Base-by-base conservation (phyloP, 192 early-diverging fungal species). In the Entomortierella lignicola region DNA sequence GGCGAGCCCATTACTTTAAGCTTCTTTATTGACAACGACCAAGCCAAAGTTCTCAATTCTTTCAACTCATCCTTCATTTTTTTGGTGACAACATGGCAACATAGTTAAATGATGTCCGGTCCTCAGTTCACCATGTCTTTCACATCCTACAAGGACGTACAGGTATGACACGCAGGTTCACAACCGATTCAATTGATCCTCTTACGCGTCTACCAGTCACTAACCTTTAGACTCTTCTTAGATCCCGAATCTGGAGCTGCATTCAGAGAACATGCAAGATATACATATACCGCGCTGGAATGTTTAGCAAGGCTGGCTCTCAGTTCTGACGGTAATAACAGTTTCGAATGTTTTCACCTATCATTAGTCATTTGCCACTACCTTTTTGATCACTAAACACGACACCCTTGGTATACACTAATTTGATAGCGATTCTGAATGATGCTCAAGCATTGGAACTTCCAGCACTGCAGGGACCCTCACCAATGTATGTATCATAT, bases 31-130 rank as follows among this genome's bases (percentile, higher is more conserved):
- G n/a, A n/a, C n/a, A n/a, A n/a, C n/a, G n/a, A n/a, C n/a, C n/a
- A n/a, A n/a, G n/a, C n/a, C n/a, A n/a, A n/a, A n/a, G n/a, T n/a
- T n/a, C 39, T 42, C 39, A 42, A 42, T 42, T 6, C 39, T 55
- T 55, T 51, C 23, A 29, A 23, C 52, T 29, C 52, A 27, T 29
- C 26, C 52, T 10, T 54, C 18, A 27, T 26, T 25, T 39, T 58
- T 26, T 23, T 29, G n/a, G n/a, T n/a, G n/a, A n/a, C n/a, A n/a
- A n/a, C n/a, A 6, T 60, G 5, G 8, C 8, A 44, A n/a, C 23
- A 26, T 42, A 79, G 75, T 27, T 79, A 23, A 63, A 79, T 39
- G 75, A 79, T 53, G 75, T 79, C 25, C 75, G 75, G 5, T 64
- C 68, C 1, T 79, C 75, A 31, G 67, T 70, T 7, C 75, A 79